phyloP scores from a whole-genome alignment of 768 basidiomycete species.

The Boletus insuetus region DNA sequence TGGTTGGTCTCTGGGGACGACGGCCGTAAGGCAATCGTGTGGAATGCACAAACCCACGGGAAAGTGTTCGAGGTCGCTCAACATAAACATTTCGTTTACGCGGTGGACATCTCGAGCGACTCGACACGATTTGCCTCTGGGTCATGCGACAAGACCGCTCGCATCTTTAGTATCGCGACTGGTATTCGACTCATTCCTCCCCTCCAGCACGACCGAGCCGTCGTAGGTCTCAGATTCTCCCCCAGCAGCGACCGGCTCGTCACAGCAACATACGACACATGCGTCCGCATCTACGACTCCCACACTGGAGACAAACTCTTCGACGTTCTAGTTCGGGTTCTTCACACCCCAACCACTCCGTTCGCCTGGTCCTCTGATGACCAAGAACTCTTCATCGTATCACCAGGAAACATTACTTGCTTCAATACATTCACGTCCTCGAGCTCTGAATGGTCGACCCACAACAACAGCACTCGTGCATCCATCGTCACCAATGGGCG shows the following conservation, averaged over 20 bases:
- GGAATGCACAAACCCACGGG: no score
- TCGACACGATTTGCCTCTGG: background rate
- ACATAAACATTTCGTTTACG: background rate
- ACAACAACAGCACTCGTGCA: background rate
- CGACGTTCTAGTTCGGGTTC: background rate
- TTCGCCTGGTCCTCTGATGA: background rate
- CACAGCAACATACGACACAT: background rate
- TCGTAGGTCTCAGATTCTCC: background rate
- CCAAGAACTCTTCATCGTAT: background rate
- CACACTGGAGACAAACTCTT: background rate
- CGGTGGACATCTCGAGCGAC: background rate
- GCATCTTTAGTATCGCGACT: background rate
- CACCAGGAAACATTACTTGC: background rate
- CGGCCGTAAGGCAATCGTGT: background rate
- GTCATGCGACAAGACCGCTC: background rate
- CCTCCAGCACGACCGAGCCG: background rate
- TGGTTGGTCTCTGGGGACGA: background rate
- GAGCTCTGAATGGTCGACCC: background rate
- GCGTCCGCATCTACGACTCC: background rate
- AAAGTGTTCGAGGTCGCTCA: background rate
- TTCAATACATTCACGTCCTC: background rate
- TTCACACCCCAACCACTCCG: background rate
- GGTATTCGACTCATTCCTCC: background rate
- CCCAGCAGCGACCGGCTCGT: background rate
- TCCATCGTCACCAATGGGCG: background rate